These are phyloP conservation scores for Euphorbia pulcherrima DNA, from an alignment of 345 rosid genomes.

Conservation along the genomic window DNA sequence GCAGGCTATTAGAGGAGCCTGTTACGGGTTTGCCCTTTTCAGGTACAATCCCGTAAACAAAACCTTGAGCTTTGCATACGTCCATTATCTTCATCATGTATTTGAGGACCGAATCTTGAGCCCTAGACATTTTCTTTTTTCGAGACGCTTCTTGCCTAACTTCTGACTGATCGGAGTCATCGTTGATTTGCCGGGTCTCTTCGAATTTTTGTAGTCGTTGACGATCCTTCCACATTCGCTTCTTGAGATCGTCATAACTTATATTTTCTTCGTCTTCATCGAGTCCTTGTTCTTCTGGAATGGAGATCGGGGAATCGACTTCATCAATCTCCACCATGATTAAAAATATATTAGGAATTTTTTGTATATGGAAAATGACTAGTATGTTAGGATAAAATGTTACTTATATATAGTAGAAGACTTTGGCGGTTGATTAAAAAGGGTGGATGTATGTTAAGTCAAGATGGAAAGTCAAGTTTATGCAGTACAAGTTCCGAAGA, in stretches of 20 bases:
- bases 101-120: slow-evolving; percentile 65
- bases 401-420: no score
- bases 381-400: no score
- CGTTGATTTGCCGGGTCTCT: slow-evolving; percentile 18
- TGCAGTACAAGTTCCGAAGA: no score
- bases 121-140: slow-evolving; percentile 49
- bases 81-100: slow-evolving; percentile 79
- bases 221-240: slow-evolving; percentile 55
- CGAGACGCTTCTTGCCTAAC: slow-evolving; percentile 34
- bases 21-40: slow-evolving; percentile 67
- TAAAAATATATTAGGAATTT: neutral
- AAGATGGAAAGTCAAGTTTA: no score
- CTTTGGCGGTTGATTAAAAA: no score
- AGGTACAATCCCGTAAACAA: slow-evolving; percentile 67
- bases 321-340: slow-evolving; percentile 11
- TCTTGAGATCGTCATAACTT: slow-evolving; percentile 56
- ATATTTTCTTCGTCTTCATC: slow-evolving; percentile 27
- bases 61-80: slow-evolving; percentile 57
- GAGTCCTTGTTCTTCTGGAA: slow-evolving; percentile 4
- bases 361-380: no score
- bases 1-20: slow-evolving; percentile 62
- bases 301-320: neutral
- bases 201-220: slow-evolving; percentile 44
- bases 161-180: slow-evolving; percentile 13
- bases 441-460: no score